phyloP scores from a whole-genome alignment of 371 early-diverging fungal genomes.

The Actinomortierella wolfii region DNA sequence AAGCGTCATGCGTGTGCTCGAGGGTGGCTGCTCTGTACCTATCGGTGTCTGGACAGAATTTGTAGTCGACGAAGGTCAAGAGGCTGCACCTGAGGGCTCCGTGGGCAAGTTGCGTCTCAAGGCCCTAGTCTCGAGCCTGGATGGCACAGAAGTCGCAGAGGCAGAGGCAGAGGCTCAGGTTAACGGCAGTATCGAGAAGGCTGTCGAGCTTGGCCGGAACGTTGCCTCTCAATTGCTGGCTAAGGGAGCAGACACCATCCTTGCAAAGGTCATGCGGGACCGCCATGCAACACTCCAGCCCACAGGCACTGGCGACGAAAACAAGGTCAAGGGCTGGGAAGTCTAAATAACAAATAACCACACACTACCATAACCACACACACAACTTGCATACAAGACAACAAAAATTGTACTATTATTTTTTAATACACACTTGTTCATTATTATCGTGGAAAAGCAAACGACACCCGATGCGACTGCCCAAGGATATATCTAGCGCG shows the following conservation, averaged over 20 bases:
- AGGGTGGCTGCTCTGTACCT: conserved; percentile 97
- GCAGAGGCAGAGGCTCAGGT: conserved; percentile 50
- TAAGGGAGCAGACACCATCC: conserved; percentile 47
- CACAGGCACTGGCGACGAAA: conserved; percentile 31
- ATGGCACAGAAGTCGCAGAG: conserved; percentile 64
- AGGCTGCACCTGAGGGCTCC: conserved; percentile 17
- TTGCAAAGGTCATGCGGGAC: conserved; percentile 35
- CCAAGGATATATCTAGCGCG: conserved; percentile 21
- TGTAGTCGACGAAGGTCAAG: conserved; percentile 13
- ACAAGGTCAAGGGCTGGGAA: conserved; percentile 39
- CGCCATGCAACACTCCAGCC: conserved; percentile 26
- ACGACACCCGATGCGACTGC: conserved; percentile 20
- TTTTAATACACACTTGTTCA: no score
- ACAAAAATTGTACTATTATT: no score
- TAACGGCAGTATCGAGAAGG: conserved; percentile 44
- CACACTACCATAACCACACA: no score
- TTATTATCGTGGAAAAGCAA: conserved; percentile 1
- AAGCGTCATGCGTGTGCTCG: conserved; percentile 85
- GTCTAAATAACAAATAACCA: conserved; percentile 15
- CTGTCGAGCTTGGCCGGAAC: conserved; percentile 35
- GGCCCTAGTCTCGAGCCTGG: conserved; percentile 73
- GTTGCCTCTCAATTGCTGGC: conserved; percentile 31
- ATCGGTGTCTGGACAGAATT: conserved; percentile 84
- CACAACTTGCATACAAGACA: no score
- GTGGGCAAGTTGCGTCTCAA: conserved; percentile 53